phyloP scores from a whole-genome alignment of 352 stramenopile genomes.

The Pythium utonaiense region DNA sequence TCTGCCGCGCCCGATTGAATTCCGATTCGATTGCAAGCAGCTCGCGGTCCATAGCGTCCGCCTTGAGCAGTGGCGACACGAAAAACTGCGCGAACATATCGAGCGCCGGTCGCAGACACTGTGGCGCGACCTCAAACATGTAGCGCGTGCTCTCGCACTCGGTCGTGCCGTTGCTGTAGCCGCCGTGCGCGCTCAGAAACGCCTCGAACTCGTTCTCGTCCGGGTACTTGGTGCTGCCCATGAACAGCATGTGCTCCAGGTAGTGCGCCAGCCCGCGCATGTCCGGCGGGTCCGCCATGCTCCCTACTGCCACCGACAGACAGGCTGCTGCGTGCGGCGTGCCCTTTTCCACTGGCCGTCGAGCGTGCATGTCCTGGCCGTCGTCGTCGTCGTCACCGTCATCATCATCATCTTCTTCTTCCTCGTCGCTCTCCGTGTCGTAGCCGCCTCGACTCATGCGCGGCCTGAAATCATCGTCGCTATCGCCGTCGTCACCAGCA shows the following conservation, averaged over 20 bases:
- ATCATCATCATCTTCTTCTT: constrained; percentile 9
- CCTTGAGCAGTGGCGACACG: constrained; percentile 58
- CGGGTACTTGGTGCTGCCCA: constrained; percentile 87
- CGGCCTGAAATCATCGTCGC: constrained; percentile 6
- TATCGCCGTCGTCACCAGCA: neutral
- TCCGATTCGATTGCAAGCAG: constrained; percentile 63
- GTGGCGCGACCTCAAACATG: constrained; percentile 70
- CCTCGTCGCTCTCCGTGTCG: constrained; percentile 23
- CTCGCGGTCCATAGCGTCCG: constrained; percentile 54
- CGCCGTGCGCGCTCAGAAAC: constrained; percentile 71
- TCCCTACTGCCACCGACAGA: constrained; percentile 36
- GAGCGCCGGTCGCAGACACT: constrained; percentile 33
- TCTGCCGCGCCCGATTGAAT: constrained; percentile 39
- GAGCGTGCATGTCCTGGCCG: constrained; percentile 8
- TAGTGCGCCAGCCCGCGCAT: constrained; percentile 86
- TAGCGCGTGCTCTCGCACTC: constrained; percentile 83
- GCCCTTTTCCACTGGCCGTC: constrained; percentile 3
- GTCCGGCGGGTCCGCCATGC: constrained; percentile 30
- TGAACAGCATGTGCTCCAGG: constrained; percentile 96
- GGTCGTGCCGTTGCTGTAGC: constrained; percentile 81
- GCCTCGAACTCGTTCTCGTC: constrained; percentile 85
- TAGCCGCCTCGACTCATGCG: constrained; percentile 22
- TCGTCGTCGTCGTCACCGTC: constrained; percentile 15
- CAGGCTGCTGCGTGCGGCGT: constrained; percentile 27
- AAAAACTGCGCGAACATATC: constrained; percentile 91